Base-by-base conservation (phyloP, 2,329 filamentous ascomycete species). In the Lasiodiplodia sp. region DNA sequence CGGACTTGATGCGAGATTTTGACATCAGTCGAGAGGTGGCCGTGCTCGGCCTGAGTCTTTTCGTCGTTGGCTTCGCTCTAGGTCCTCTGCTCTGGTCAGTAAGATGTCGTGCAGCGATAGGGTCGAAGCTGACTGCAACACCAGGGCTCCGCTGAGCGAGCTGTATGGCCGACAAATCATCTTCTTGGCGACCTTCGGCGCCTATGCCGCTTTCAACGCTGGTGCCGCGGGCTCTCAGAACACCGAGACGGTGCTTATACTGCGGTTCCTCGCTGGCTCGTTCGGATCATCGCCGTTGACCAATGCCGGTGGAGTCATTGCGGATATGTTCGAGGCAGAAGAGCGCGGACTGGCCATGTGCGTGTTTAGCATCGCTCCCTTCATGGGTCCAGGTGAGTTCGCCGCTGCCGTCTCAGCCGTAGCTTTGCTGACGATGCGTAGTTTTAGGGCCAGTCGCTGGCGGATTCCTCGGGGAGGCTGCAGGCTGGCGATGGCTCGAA, bases 401-500 rank as follows among this genome's bases (percentile, higher is more conserved):
- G 28, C 28, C 28, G 28, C 28, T 28, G 28, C 5, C 28, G 28
- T 28, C 28, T 1, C 28, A 6, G 28, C 28, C 5, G 28, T 44
- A 44, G 40, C 12, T 44, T 44, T 44, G 28, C 28, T 44, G 18
- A 44, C 12, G 7, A 18, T 18, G 12, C 40, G 40, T 18, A 74
- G 86, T 79, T 67, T 87, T 81, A 75, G 89, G 90, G 0, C 91
- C 91, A 1, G 88, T 92, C 56, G 85, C 87, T 7, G 88, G 88
- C 70, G 90, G 90, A 2, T 93, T 92, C 76, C 80, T 92, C 1
- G 87, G 88, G 10, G 84, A 89, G 76, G 82, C 84, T 2, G 85
- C 84, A 16, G 90, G 89, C 18, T 92, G 91, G 91, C 83, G 88
- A 73, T 92, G 90, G 91, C 86, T 92, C 25, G 83, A 87, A 76